Percentiles rank a stretch among this genome's conserved stretches.
Evolutionary conservation across 2,329 filamentous ascomycete species (phyloP).

Genomic region (Eutypella sp.): DNA sequence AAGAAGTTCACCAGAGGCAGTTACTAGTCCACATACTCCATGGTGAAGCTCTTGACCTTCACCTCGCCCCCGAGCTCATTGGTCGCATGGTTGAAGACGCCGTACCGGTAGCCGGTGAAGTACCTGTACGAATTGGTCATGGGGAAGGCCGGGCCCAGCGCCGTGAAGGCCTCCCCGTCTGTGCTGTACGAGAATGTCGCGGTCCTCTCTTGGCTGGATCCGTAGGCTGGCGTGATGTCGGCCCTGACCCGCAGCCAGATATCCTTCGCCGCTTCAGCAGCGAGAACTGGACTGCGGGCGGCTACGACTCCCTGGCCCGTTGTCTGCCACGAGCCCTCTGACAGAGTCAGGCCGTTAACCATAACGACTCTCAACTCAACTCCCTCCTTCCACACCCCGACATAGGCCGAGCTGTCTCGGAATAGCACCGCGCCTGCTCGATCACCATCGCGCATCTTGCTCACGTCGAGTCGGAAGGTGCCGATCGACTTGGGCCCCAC

Average conservation of each 20-base stretch:
- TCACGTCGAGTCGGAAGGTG: constrained; percentile 43
- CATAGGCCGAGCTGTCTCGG: constrained; percentile 45
- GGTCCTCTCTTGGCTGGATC: constrained; percentile 16
- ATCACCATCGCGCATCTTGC: constrained; percentile 43
- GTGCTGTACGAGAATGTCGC: constrained; percentile 34
- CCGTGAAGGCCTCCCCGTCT: constrained; percentile 32
- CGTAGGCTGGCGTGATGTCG: constrained; percentile 20
- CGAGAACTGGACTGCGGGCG: constrained; percentile 15
- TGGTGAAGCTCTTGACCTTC: constrained; percentile 10
- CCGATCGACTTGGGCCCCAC: constrained; percentile 38
- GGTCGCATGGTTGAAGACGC: constrained; percentile 44
- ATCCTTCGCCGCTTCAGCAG: constrained; percentile 20
- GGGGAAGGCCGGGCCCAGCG: constrained; percentile 24
- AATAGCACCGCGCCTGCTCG: constrained; percentile 44
- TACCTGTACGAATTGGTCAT: constrained; percentile 36
- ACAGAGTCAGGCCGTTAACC: constrained; percentile 32
- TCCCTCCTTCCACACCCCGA: constrained; percentile 39
- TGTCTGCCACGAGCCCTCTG: constrained; percentile 18
- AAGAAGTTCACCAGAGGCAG: too few species aligned
- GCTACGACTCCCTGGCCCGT: constrained; percentile 22
- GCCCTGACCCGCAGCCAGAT: constrained; percentile 31
- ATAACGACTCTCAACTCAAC: constrained; percentile 21
- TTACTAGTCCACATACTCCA: neutral
- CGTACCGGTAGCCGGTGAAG: constrained; percentile 41
- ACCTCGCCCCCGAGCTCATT: constrained; percentile 32